phyloP scores from a whole-genome alignment of 164 flowering plant species.

The Nymphaea thermarum region DNA sequence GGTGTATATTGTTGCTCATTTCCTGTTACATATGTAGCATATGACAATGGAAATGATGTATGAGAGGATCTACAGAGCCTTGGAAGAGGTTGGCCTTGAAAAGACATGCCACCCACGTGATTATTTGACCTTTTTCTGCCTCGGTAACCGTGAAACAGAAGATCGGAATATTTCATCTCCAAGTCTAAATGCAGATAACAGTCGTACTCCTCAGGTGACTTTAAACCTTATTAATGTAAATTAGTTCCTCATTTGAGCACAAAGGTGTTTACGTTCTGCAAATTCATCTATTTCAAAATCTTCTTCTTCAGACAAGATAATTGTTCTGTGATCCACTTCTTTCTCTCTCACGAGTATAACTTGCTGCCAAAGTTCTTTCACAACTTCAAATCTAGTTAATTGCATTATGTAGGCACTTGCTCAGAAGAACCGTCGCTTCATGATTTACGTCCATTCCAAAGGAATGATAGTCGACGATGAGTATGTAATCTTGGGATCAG shows the following conservation, averaged over 20 bases:
- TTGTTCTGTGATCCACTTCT: no score
- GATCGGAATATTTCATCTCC: slow-evolving; percentile 19
- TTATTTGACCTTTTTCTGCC: slow-evolving; percentile 87
- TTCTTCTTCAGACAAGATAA: neutral
- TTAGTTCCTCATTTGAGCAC: neutral
- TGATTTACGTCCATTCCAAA: slow-evolving; percentile 97
- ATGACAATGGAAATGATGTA: slow-evolving; percentile 99
- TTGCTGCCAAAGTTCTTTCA: neutral
- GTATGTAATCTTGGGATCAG: slow-evolving; percentile 71
- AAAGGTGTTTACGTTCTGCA: neutral
- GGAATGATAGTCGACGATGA: slow-evolving; percentile 97
- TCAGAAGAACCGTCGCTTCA: slow-evolving; percentile 60
- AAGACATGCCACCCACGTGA: slow-evolving; percentile 62
- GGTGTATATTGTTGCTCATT: neutral
- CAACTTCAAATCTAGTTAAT: neutral
- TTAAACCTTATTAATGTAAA: no score
- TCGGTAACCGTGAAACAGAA: slow-evolving; percentile 74
- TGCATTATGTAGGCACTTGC: slow-evolving; percentile 33
- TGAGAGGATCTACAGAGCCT: slow-evolving; percentile 72
- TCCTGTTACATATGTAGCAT: slow-evolving; percentile 32
- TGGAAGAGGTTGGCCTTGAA: slow-evolving; percentile 88
- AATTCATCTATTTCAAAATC: neutral
- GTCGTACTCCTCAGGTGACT: slow-evolving; percentile 26
- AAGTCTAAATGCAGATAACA: slow-evolving; percentile 19
- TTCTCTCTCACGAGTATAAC: neutral